Evolutionary conservation across 257 asterid species (phyloP).

Genomic region (Linaria vulgaris): DNA sequence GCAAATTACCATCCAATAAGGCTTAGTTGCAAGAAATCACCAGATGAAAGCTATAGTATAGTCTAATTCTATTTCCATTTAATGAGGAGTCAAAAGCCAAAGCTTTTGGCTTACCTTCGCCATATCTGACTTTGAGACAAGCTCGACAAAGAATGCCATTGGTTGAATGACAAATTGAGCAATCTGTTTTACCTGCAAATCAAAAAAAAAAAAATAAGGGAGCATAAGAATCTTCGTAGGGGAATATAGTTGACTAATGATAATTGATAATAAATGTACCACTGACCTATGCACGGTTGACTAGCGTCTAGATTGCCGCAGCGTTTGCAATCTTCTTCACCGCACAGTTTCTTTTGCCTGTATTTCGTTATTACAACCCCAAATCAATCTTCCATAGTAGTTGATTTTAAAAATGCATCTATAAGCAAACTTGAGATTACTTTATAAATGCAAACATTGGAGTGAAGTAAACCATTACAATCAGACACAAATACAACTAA

Average conservation of each 20-base stretch:
- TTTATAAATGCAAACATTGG: no score
- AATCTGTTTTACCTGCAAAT: conserved; percentile 81
- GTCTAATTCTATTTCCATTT: not conserved
- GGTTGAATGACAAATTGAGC: conserved; percentile 76
- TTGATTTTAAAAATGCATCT: no score
- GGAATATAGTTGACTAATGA: not conserved
- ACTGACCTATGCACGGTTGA: conserved; percentile 72
- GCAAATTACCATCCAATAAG: conserved; percentile 11
- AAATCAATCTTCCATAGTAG: conserved; percentile 4
- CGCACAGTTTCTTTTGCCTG: conserved; percentile 87
- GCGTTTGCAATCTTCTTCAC: conserved; percentile 83
- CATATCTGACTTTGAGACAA: conserved; percentile 78
- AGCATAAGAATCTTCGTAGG: not conserved
- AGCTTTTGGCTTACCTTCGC: conserved; percentile 65
- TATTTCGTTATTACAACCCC: conserved; percentile 18
- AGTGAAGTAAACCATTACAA: no score
- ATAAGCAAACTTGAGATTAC: not conserved
- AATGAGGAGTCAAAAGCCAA: not conserved
- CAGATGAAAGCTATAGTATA: not conserved
- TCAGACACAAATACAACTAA: no score
- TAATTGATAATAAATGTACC: not conserved
- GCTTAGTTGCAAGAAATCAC: conserved; percentile 1
- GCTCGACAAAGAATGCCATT: conserved; percentile 77
- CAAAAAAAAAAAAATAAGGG: not conserved
- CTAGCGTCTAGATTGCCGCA: conserved; percentile 66